Percentiles rank a stretch among this genome's conserved stretches.
Evolutionary conservation across 768 basidiomycete genomes (phyloP).

Genomic region (Harrya chromipes): DNA sequence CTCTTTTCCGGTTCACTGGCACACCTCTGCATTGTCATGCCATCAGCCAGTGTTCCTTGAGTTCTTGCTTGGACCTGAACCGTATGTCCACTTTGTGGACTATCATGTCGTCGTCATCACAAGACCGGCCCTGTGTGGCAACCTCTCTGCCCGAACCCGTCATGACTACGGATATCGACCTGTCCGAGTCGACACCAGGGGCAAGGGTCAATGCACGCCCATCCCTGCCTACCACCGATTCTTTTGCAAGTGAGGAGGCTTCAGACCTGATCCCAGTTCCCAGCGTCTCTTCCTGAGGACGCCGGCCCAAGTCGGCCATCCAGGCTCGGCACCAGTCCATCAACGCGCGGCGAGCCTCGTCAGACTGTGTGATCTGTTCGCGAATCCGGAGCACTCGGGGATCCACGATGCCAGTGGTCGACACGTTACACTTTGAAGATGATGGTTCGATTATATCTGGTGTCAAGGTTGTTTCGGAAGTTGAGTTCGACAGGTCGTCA

Average conservation of each 20-base stretch:
- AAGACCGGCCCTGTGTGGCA: neutral
- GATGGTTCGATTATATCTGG: neutral
- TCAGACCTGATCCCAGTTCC: neutral
- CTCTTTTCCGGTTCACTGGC: neutral
- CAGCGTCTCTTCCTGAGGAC: neutral
- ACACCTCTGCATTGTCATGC: constrained; percentile 1
- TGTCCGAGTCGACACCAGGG: neutral
- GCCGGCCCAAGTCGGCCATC: neutral
- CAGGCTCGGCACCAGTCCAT: constrained; percentile 11
- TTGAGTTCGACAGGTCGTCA: neutral
- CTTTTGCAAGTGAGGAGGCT: neutral
- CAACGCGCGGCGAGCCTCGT: constrained; percentile 3
- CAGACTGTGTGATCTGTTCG: constrained; percentile 2
- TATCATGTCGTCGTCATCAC: neutral
- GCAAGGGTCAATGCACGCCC: neutral
- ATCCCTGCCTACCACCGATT: neutral
- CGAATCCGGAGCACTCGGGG: constrained; percentile 10
- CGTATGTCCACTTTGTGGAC: neutral
- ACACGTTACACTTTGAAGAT: neutral
- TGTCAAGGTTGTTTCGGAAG: neutral
- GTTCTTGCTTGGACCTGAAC: constrained; percentile 6
- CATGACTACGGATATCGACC: neutral
- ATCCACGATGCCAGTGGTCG: constrained; percentile 8
- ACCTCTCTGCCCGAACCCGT: neutral
- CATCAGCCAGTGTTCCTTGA: constrained; percentile 6